Evolutionary conservation across 2,329 filamentous ascomycete genomes (phyloP), one percentile per base, ranked within the genome.

Genomic region (Plenodomus lindquistii): DNA sequence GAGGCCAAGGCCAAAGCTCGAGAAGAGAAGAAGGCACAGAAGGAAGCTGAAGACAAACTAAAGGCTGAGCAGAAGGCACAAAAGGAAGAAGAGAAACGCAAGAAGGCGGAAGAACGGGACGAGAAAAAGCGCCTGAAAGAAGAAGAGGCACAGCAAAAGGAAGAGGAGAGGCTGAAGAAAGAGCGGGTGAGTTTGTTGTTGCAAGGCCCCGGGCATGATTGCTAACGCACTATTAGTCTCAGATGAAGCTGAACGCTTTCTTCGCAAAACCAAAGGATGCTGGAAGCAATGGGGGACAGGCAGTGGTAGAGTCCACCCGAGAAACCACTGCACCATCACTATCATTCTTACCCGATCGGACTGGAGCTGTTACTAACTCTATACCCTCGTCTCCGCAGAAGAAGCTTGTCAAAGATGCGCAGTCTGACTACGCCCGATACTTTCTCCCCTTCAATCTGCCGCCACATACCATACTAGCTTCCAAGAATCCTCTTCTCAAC

Each of bases 371-470:
- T 59, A 58, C 65, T 66, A 62, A 70, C 55, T 48, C 54, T 9
- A 37, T 44, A 4, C 55, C 62, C 62, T 69, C 55, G 53, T 73
- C 67, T 20, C 68, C 63, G 50, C 67, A 71, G 69, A 72, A 68
- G 42, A 42, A 45, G 2, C 55, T 65, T 17, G 55, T 53, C 15
- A 63, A 64, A 40, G 73, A 69, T 44, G 59, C 59, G 9, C 59
- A 71, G 19, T 72, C 70, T 5, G 76, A 78, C 51, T 75, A 77
- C 50, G 57, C 88, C 16, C 85, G 84, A 57, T 77, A 80, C 29
- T 97, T 97, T 63, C 81, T 91, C 24, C 85, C 89, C 0, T 97
- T 97, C 70, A 92, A 88, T 54, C 66, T 94, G 38, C 87, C 90
- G 49, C 79, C 85, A 2, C 81, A 90, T 62, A 88, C 90, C 1